phyloP scores from a whole-genome alignment of 2,329 filamentous ascomycete species.

The Exutisphaerella laricina region DNA sequence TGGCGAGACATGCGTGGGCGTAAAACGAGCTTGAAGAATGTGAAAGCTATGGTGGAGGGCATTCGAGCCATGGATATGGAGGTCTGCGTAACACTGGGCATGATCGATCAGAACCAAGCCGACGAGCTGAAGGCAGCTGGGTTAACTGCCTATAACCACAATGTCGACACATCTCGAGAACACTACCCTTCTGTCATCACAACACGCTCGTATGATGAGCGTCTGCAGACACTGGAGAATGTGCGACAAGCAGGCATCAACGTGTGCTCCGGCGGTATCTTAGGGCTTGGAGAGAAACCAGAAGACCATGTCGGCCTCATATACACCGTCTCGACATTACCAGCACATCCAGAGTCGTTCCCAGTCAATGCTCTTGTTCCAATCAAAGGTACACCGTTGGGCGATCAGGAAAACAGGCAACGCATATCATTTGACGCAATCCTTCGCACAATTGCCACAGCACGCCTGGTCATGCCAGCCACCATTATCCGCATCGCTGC shows the following conservation, averaged over 20 bases:
- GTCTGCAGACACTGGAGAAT: slow-evolving; percentile 69
- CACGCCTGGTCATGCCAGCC: slow-evolving; percentile 72
- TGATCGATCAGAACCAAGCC: slow-evolving; percentile 75
- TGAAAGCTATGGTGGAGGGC: slow-evolving; percentile 79
- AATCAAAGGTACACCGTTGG: slow-evolving; percentile 82
- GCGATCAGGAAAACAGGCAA: slow-evolving; percentile 52
- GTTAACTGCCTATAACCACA: slow-evolving; percentile 90
- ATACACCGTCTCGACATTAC: slow-evolving; percentile 74
- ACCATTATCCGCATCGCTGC: slow-evolving; percentile 86
- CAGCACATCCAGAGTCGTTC: slow-evolving; percentile 80
- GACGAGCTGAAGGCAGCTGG: slow-evolving; percentile 77
- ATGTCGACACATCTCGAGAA: slow-evolving; percentile 83
- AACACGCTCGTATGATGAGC: slow-evolving; percentile 80
- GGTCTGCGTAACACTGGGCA: slow-evolving; percentile 86
- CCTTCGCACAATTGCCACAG: slow-evolving; percentile 76
- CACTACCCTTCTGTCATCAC: slow-evolving; percentile 84
- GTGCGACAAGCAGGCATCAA: slow-evolving; percentile 83
- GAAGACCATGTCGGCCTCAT: slow-evolving; percentile 77
- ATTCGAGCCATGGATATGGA: slow-evolving; percentile 82
- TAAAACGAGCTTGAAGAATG: slow-evolving; percentile 75
- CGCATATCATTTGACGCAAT: slow-evolving; percentile 72
- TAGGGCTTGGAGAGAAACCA: slow-evolving; percentile 74
- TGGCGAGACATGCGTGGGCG: slow-evolving; percentile 93
- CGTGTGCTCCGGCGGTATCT: slow-evolving; percentile 83
- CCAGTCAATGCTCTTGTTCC: slow-evolving; percentile 87